Evolutionary conservation across 805 yeast genomes (phyloP), one percentile per base, ranked within the genome.

Genomic region (Grigorovia humatica): DNA sequence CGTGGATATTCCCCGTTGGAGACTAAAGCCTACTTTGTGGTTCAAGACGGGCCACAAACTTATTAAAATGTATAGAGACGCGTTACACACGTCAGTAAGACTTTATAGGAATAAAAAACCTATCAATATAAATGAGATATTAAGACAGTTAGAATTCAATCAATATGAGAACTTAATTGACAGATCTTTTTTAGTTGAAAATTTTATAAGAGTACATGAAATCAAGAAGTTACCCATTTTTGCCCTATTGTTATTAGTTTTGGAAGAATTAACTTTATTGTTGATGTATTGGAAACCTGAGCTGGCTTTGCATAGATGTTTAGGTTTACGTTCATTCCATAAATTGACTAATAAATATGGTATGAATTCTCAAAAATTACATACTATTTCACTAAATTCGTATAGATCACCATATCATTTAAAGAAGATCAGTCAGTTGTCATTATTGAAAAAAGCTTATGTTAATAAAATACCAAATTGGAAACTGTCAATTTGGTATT

Each of bases 231-330:
- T 81, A 18, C 85, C 85, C 1, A 23, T 65, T n/a, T 81, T 81
- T 64, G 72, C 74, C 1, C 44, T 79, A 2, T 55, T 79, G 7
- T 68, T 76, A 47, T 46, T 76, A 29, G 55, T 79, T 2, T 80
- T 79, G 61, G 77, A 76, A 59, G 87, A 81, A 57, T 59, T 68
- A 48, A 77, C 83, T 0, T 82, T 83, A 0, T 19, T 78, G 1
- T 55, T 81, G 5, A 79, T 83, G 59, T 77, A 73, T 50, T 61
- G 70, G 4, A 60, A 79, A 48, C 86, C 86, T 0, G 77, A 76
- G 54, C 59, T 81, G 4, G 74, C 81, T 0, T 83, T 85, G 9
- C 74, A 74, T 67, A 80, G 83, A 11, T 81, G 85, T 62, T 68
- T 77, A 9, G 67, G 79, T 35, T 83, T 83, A 1, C 65, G 68